Evolutionary conservation across 2,329 filamentous ascomycete species (phyloP), one percentile per base, ranked within the genome.

Genomic region (Paraphoma chrysanthemicola): DNA sequence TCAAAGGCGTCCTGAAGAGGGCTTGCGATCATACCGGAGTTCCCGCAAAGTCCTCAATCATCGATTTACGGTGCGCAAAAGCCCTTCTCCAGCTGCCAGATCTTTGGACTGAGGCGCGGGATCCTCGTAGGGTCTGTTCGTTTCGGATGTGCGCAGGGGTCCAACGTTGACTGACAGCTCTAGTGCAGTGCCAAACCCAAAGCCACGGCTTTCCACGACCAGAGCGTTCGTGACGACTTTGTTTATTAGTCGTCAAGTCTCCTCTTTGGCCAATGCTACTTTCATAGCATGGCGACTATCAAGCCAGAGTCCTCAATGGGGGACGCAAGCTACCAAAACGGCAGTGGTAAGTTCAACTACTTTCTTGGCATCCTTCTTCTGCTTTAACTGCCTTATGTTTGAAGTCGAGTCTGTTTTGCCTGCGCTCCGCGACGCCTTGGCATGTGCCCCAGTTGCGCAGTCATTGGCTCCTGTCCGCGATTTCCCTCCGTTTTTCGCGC

Each of bases 281-380:
- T 48, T 56, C 51, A 68, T 69, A 72, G 63, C 62, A 75, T 76
- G 74, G 70, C 71, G 46, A 60, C 65, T 62, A 71, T 75, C 54
- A 73, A 74, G 54, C 64, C 69, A 53, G 70, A 75, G 49, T 66
- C 71, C 53, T 70, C 68, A 18, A 64, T 63, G 44, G 68, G 67
- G 57, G 71, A 74, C 51, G 42, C 59, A 47, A 63, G 60, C 53
- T 69, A 69, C 61, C 62, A 71, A 59, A 69, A 72, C 58, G 68
- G 73, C 57, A 74, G 70, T 68, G 68, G 74, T 76, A 58, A 70
- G 74, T 71, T 44, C 48, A 48, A 44, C 43, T 48, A 44, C 54
- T 57, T 54, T 60, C 54, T 64, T 66, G 59, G 58, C 60, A 60
- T 56, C 54, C 39, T 54, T 48, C 41, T 51, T 51, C 57, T 42